Conservation (phyloP, 257 asterid species). For the Plantago elongata region DNA sequence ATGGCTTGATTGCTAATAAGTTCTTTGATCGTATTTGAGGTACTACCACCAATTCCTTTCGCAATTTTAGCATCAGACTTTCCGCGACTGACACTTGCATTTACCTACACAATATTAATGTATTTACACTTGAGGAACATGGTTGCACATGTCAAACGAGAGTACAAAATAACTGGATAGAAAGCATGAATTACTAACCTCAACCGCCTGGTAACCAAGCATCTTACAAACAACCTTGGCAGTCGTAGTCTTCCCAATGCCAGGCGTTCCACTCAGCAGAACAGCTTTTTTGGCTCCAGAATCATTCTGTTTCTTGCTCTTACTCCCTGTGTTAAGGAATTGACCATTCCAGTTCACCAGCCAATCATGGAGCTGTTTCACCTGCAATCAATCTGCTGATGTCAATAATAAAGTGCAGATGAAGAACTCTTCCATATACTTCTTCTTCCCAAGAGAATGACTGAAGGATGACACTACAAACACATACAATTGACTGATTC, state of each 20-base stretch:
- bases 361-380: constrained; percentile 98
- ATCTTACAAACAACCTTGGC: constrained; percentile 89
- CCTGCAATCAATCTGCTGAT: constrained; percentile 47
- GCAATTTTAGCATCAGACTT: constrained; percentile 89
- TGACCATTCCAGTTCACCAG: constrained; percentile 68
- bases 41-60: constrained; percentile 94
- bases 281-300: constrained; percentile 86
- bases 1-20: constrained; percentile 79
- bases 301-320: constrained; percentile 82
- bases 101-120: constrained; percentile 52
- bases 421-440: constrained; percentile 7
- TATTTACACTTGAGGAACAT: constrained; percentile 6
- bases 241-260: constrained; percentile 92
- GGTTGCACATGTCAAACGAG: neutral
- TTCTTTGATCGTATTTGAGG: constrained; percentile 84
- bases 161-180: constrained; percentile 1
- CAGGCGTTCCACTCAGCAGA: constrained; percentile 91
- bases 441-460: constrained; percentile 18
- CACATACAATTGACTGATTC: constrained; percentile 80
- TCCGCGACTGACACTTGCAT: constrained; percentile 99
- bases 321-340: constrained; percentile 55
- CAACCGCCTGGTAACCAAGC: constrained; percentile 87
- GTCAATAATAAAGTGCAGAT: constrained; percentile 21
- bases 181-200: constrained; percentile 43
- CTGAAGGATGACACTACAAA: constrained; percentile 18